Percentiles rank a stretch among this genome's conserved stretches.
Conservation (phyloP, 2,329 filamentous ascomycete genomes). For the Curvularia sp. region DNA sequence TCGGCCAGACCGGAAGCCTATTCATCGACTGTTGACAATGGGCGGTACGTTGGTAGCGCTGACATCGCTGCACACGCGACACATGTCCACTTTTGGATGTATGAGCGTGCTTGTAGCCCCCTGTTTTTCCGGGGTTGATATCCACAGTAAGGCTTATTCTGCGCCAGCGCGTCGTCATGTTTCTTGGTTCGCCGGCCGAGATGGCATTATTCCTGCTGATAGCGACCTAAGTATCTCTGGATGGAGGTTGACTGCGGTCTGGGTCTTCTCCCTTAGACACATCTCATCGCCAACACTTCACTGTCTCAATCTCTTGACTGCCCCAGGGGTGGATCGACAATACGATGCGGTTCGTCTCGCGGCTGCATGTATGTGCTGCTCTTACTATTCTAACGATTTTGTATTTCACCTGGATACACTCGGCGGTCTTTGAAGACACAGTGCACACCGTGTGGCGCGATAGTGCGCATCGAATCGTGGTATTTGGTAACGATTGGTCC, state of each 20-base stretch:
- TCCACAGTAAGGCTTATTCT: conserved; percentile 9
- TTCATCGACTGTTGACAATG: neutral
- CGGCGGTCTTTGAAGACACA: conserved; percentile 35
- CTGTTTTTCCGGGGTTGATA: conserved; percentile 7
- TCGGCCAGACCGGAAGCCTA: neutral
- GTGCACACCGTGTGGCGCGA: conserved; percentile 42
- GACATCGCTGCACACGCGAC: conserved; percentile 24
- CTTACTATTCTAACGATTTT: conserved; percentile 38
- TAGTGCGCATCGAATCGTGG: conserved; percentile 43
- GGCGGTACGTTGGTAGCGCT: conserved; percentile 2
- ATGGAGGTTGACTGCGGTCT: conserved; percentile 28
- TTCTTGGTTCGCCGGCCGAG: conserved; percentile 21
- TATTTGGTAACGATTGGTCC: conserved; percentile 52
- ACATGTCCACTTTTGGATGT: conserved; percentile 21
- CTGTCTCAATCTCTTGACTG: neutral
- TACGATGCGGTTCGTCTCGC: conserved; percentile 44
- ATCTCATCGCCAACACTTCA: conserved; percentile 2
- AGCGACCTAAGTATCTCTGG: conserved; percentile 13
- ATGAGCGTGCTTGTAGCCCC: conserved; percentile 16
- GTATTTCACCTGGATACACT: conserved; percentile 44
- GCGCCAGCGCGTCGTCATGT: conserved; percentile 35
- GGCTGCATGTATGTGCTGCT: conserved; percentile 39
- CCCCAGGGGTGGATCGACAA: neutral
- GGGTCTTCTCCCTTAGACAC: conserved; percentile 8
- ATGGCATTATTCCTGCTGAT: conserved; percentile 19